A percentile compares a stretch with the other conserved stretches of the same genome.
Conservation (phyloP, 106 monocot species). For the Dioscorea zingiberensis region DNA sequence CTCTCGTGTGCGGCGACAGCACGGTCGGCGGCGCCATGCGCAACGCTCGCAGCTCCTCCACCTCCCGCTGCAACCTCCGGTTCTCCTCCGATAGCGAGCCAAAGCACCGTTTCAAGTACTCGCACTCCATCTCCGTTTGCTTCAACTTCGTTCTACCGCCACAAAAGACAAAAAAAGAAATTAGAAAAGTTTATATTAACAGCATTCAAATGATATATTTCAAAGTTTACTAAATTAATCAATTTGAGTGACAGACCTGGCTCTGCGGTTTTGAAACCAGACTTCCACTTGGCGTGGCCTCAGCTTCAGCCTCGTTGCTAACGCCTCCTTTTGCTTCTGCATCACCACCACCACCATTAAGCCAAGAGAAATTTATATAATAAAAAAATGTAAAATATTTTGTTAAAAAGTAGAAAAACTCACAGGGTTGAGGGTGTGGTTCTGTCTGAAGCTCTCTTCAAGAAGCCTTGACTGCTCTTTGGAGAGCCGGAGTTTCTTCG, state of each 20-base stretch:
- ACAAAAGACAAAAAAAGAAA: not conserved
- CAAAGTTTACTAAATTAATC: not conserved
- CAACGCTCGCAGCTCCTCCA: slow-evolving; percentile 80
- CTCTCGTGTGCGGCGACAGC: slow-evolving; percentile 62
- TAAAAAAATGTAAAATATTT: no score
- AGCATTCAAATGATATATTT: no score
- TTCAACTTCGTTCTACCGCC: slow-evolving; percentile 80
- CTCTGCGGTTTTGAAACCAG: slow-evolving; percentile 96
- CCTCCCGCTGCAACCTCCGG: slow-evolving; percentile 72
- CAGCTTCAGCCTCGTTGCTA: slow-evolving; percentile 72
- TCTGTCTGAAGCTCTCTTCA: slow-evolving; percentile 84
- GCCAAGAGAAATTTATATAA: not conserved
- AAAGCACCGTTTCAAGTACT: slow-evolving; percentile 83
- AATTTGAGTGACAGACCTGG: slow-evolving; percentile 34
- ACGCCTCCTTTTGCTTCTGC: slow-evolving; percentile 90
- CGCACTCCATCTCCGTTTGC: slow-evolving; percentile 97
- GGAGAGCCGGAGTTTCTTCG: slow-evolving; percentile 81
- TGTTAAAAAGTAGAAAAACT: not conserved
- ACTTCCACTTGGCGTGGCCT: slow-evolving; percentile 90
- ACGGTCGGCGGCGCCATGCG: slow-evolving; percentile 74
- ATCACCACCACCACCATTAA: not conserved
- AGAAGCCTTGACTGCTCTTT: slow-evolving; percentile 83
- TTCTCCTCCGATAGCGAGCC: slow-evolving; percentile 86
- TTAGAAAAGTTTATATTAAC: not conserved
- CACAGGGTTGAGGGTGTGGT: slow-evolving; percentile 85